These are phyloP conservation scores for Trametes elegans DNA, from an alignment of 768 basidiomycete species.

Conservation along the genomic window DNA sequence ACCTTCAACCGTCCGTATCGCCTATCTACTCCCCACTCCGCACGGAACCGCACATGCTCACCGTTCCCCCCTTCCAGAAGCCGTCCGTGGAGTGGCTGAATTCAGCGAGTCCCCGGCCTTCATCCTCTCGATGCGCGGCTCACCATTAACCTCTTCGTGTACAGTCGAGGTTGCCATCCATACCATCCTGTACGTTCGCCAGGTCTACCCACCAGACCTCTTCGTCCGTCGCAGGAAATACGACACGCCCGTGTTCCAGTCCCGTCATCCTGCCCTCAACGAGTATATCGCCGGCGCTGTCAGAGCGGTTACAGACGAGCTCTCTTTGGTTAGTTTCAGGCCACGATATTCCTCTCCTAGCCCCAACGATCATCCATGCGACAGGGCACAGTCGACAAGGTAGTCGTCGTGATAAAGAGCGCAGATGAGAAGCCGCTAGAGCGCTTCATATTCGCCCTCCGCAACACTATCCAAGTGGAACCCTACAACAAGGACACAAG, in stretches of 20 bases:
- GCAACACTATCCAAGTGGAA: conserved; percentile 75
- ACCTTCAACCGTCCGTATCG: conserved; percentile 33
- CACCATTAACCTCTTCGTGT: not conserved
- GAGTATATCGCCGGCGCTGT: conserved; percentile 89
- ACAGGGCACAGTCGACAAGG: conserved; percentile 77
- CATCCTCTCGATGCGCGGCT: not conserved
- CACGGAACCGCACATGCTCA: not conserved
- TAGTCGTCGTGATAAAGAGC: conserved; percentile 83
- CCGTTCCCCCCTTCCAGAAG: conserved; percentile 40
- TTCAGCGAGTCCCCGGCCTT: conserved; percentile 51
- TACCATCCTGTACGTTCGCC: conserved; percentile 86
- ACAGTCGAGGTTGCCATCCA: conserved; percentile 94
- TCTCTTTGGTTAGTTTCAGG: conserved; percentile 48
- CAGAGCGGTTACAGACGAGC: conserved; percentile 77
- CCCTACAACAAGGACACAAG: conserved; percentile 66
- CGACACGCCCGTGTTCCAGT: conserved; percentile 88
- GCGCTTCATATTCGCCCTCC: conserved; percentile 85
- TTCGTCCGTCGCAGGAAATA: conserved; percentile 90
- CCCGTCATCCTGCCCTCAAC: conserved; percentile 85
- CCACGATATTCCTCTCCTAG: not conserved
- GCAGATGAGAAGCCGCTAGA: conserved; percentile 81
- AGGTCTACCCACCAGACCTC: conserved; percentile 85
- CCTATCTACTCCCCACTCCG: not conserved
- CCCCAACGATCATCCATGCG: not conserved
- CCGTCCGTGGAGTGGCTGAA: conserved; percentile 62